phyloP scores from a whole-genome alignment of 768 basidiomycete species.

The Ramaria rubella region DNA sequence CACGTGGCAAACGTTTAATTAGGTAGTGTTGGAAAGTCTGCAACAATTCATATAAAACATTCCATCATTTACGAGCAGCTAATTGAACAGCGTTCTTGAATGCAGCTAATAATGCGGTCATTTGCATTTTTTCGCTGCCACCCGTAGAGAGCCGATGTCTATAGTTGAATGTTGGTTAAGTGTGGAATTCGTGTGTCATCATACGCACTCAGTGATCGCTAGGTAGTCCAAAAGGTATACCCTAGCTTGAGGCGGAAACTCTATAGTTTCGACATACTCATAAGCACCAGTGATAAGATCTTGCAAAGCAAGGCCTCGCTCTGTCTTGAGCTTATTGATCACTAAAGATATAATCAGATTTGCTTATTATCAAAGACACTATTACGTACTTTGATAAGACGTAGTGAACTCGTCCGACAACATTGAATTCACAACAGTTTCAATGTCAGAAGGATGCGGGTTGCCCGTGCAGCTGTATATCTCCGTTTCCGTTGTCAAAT shows the following conservation, averaged over 20 bases:
- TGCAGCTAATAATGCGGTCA: conserved; percentile 84
- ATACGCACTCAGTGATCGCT: conserved; percentile 87
- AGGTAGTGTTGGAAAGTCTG: too few species aligned
- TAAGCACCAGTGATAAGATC: conserved; percentile 89
- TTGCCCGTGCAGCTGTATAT: conserved; percentile 97
- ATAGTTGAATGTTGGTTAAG: neutral
- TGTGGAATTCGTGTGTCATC: too few species aligned
- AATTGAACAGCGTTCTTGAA: conserved; percentile 92
- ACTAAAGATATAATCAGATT: conserved; percentile 41
- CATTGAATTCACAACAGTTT: conserved; percentile 91
- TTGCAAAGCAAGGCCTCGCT: conserved; percentile 90
- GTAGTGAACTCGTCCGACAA: conserved; percentile 93
- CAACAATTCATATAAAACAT: neutral
- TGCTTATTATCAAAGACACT: conserved; percentile 1
- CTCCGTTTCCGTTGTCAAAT: conserved; percentile 78
- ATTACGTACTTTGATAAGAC: conserved; percentile 64
- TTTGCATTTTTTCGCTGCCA: conserved; percentile 88
- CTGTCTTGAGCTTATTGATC: conserved; percentile 80
- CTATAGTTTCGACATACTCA: conserved; percentile 82
- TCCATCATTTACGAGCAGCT: conserved; percentile 3
- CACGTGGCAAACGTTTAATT: too few species aligned
- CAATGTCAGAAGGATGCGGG: conserved; percentile 92
- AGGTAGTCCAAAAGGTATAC: conserved; percentile 89
- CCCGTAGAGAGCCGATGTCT: conserved; percentile 92
- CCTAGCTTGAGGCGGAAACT: conserved; percentile 78